A percentile compares a stretch with the other conserved stretches of the same genome.
Conservation (phyloP, 2,329 filamentous ascomycete species). For the Diaporthe sp. region DNA sequence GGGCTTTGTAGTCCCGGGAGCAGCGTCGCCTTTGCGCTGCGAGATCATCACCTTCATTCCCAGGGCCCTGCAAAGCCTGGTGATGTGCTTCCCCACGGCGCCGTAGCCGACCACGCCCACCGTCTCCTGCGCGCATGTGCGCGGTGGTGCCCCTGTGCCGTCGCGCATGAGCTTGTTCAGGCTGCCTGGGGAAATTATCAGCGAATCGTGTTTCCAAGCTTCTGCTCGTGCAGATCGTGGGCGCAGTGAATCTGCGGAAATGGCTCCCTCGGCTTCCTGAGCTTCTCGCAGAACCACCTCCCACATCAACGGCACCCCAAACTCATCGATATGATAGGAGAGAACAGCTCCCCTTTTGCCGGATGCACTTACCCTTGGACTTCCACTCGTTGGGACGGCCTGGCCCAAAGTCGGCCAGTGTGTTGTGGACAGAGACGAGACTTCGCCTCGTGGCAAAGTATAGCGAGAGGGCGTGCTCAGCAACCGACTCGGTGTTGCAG, state of each 20-base stretch:
- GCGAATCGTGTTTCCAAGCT: background rate
- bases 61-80: slow-evolving; percentile 43
- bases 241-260: too few species aligned
- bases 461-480: slow-evolving; percentile 46
- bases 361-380: slow-evolving; percentile 1
- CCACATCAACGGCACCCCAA: background rate
- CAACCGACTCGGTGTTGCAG: slow-evolving; percentile 44
- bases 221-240: background rate
- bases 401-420: slow-evolving; percentile 39
- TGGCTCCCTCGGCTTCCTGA: too few species aligned
- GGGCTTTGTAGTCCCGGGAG: background rate
- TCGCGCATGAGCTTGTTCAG: slow-evolving; percentile 32
- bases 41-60: slow-evolving; percentile 47
- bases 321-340: too few species aligned
- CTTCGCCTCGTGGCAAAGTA: slow-evolving; percentile 46
- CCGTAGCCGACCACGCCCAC: slow-evolving; percentile 41
- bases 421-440: slow-evolving; percentile 44
- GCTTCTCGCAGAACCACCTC: background rate
- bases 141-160: slow-evolving; percentile 25
- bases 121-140: slow-evolving; percentile 39
- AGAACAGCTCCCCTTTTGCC: background rate
- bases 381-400: slow-evolving; percentile 41
- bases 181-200: slow-evolving; percentile 20
- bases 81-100: slow-evolving; percentile 44
- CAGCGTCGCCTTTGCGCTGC: slow-evolving; percentile 39